These are phyloP conservation scores for Neurospora sublineolata DNA, from an alignment of 495 filamentous ascomycete genomes.

Conservation along the genomic window DNA sequence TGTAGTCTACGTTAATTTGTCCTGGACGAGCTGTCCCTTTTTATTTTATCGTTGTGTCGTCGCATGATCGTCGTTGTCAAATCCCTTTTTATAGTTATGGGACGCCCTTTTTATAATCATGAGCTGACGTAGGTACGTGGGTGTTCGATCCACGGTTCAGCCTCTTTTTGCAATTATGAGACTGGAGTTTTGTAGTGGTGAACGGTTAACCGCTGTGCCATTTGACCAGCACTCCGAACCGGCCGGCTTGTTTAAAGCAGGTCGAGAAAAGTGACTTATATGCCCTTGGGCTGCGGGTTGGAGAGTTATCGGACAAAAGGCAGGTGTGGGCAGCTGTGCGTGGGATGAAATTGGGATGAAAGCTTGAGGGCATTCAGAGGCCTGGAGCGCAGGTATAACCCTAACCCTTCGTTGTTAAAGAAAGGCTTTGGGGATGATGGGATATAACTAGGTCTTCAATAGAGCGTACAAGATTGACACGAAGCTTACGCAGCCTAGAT, in stretches of 20 bases:
- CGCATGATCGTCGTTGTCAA: background rate
- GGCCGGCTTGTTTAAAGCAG: background rate
- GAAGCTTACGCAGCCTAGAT: background rate
- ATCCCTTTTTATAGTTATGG: background rate
- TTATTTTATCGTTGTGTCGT: background rate
- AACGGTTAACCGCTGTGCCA: background rate
- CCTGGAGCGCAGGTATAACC: background rate
- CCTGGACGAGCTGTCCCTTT: no score
- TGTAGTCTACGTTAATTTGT: no score
- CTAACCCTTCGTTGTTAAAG: background rate
- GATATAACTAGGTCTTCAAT: background rate
- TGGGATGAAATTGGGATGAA: background rate
- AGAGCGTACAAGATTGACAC: background rate
- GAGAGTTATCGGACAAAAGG: background rate
- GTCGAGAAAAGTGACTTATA: background rate
- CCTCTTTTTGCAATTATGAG: background rate
- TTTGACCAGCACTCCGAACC: background rate
- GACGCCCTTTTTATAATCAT: background rate
- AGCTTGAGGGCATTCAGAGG: background rate
- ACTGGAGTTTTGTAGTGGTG: background rate
- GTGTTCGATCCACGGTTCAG: background rate
- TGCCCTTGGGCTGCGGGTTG: background rate
- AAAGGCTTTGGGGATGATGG: background rate
- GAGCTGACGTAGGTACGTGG: background rate
- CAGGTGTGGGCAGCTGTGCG: background rate